Conservation (phyloP, 176 grass and related monocot species). For the Puccinellia tenuiflora region DNA sequence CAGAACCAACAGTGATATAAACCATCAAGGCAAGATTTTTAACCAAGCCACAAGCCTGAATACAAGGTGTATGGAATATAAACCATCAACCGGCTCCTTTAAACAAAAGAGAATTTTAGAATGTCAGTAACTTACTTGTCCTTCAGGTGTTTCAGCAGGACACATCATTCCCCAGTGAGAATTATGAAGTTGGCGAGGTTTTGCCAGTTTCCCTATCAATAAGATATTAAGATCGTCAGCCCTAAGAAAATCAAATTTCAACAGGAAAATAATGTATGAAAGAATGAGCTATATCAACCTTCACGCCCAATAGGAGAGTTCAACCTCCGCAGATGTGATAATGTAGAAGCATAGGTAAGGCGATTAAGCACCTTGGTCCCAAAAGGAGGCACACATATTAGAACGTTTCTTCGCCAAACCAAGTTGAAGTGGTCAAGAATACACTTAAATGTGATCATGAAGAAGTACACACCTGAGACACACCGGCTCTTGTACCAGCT, state of each 20-base stretch:
- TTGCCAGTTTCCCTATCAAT: constrained; percentile 85
- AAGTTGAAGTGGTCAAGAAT: not conserved
- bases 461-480: constrained; percentile 78
- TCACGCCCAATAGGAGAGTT: constrained; percentile 98
- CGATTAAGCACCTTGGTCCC: constrained; percentile 88
- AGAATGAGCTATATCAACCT: constrained; percentile 45
- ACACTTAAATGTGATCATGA: not conserved
- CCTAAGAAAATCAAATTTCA: not conserved
- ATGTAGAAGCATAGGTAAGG: constrained; percentile 92
- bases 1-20: constrained; percentile 95
- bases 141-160: constrained; percentile 98
- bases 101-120: not conserved
- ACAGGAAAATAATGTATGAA: not conserved
- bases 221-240: constrained; percentile 25
- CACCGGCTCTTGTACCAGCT: constrained; percentile 88
- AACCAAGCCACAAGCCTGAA: constrained; percentile 92
- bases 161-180: constrained; percentile 99
- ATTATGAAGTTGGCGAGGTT: constrained; percentile 93
- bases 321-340: constrained; percentile 93
- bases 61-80: constrained; percentile 12
- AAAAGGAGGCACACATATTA: constrained; percentile 13
- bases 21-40: constrained; percentile 99
- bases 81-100: constrained; percentile 11
- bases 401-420: not conserved
- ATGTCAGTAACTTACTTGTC: constrained; percentile 53